Evolutionary conservation across 176 grass and related monocot species (phyloP).

Genomic region (Bolboschoenus planiculmis): DNA sequence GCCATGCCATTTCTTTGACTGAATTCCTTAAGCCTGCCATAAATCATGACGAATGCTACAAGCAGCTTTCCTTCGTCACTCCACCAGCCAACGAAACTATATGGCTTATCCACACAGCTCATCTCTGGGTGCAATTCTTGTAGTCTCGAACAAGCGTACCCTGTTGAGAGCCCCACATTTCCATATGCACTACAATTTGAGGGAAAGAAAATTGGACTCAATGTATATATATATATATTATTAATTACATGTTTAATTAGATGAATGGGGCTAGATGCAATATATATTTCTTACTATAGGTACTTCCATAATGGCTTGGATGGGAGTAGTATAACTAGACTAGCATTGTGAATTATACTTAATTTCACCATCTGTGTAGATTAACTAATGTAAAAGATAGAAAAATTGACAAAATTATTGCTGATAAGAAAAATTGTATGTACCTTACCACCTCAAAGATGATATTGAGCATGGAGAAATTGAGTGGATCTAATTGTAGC

Average conservation of each 20-base stretch:
- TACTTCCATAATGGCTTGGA: no score
- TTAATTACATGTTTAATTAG: no score
- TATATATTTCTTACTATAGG: no score
- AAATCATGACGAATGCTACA: slow-evolving; percentile 54
- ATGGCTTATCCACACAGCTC: slow-evolving; percentile 40
- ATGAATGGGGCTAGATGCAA: no score
- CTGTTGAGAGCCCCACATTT: slow-evolving; percentile 62
- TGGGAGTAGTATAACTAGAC: no score
- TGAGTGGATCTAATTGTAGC: slow-evolving; percentile 49
- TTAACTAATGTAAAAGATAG: no score
- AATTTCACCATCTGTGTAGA: no score
- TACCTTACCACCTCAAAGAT: slow-evolving; percentile 72
- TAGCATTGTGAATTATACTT: no score
- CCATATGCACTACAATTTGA: slow-evolving; percentile 39
- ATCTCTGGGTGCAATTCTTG: slow-evolving; percentile 22
- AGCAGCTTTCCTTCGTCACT: slow-evolving; percentile 62
- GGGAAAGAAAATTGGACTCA: neutral
- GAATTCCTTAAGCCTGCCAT: slow-evolving; percentile 55
- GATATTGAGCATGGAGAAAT: slow-evolving; percentile 63
- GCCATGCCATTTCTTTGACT: slow-evolving; percentile 21
- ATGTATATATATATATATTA: no score
- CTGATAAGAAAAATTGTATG: neutral
- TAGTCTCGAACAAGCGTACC: slow-evolving; percentile 55
- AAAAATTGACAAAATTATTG: neutral
- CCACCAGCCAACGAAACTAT: slow-evolving; percentile 64